Percentiles rank a stretch among this genome's conserved stretches.
Conservation (phyloP, 768 basidiomycete genomes). For the Asterophora lycoperdoides region DNA sequence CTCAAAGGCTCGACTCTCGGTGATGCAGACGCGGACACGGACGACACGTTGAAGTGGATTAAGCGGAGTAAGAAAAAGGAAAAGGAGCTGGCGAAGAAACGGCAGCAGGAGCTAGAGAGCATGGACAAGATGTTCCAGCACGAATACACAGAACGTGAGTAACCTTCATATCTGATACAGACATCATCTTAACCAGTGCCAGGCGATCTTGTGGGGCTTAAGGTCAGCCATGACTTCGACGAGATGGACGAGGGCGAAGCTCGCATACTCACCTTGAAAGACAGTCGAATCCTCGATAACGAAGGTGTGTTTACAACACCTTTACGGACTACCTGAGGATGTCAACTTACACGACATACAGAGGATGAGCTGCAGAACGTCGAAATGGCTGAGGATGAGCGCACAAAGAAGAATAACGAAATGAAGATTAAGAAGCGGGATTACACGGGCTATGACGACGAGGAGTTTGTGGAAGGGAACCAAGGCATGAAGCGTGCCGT, state of each 20-base stretch:
- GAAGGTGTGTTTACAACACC: slow-evolving; percentile 56
- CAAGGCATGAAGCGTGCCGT: slow-evolving; percentile 81
- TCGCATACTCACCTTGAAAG: slow-evolving; percentile 94
- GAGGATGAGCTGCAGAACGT: slow-evolving; percentile 98
- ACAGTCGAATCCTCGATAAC: slow-evolving; percentile 89
- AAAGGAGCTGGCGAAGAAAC: slow-evolving; percentile 80
- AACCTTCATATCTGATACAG: background rate
- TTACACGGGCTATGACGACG: slow-evolving; percentile 96
- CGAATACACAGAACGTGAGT: slow-evolving; percentile 85
- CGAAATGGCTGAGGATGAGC: slow-evolving; percentile 88
- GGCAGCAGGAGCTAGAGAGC: slow-evolving; percentile 78
- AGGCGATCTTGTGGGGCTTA: slow-evolving; percentile 91
- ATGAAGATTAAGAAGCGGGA: slow-evolving; percentile 84
- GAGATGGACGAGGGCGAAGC: slow-evolving; percentile 92
- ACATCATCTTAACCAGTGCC: slow-evolving; percentile 1
- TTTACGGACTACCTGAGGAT: background rate
- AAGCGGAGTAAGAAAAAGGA: slow-evolving; percentile 89
- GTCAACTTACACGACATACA: slow-evolving; percentile 25
- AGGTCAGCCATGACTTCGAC: slow-evolving; percentile 94
- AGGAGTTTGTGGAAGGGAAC: slow-evolving; percentile 76
- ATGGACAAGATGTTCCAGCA: slow-evolving; percentile 76
- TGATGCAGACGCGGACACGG: slow-evolving; percentile 72
- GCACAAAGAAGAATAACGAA: slow-evolving; percentile 71
- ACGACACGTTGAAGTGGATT: slow-evolving; percentile 85
- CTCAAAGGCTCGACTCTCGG: slow-evolving; percentile 92